Conservation (phyloP, 2,329 filamentous ascomycete species). For the Elsinoe fawcettii region DNA sequence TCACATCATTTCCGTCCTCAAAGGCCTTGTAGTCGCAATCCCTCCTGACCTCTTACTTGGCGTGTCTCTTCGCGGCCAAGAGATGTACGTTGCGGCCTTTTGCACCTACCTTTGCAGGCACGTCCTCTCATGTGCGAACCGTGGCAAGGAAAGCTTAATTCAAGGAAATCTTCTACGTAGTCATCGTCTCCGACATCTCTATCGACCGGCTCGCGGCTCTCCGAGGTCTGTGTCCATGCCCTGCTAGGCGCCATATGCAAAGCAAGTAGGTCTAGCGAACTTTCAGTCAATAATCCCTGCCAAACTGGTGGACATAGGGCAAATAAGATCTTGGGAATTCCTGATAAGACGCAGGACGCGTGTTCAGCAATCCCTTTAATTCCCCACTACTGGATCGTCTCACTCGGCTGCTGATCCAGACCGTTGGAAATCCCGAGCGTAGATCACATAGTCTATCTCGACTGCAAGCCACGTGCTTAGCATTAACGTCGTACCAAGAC, state of each 20-base stretch:
- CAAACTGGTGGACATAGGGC: not conserved
- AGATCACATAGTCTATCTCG: slow-evolving; percentile 3
- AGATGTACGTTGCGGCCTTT: not conserved
- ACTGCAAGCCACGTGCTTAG: slow-evolving; percentile 8
- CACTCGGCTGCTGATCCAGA: slow-evolving; percentile 2
- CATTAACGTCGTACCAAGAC: not conserved
- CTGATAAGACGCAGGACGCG: not conserved
- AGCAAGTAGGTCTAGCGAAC: slow-evolving; percentile 6
- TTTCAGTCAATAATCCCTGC: not conserved
- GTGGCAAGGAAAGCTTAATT: not conserved
- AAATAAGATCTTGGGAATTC: not conserved
- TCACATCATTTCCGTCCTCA: too few species aligned
- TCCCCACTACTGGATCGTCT: not conserved
- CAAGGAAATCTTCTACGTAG: not conserved
- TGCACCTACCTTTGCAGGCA: not conserved
- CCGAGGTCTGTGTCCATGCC: not conserved
- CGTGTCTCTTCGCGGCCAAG: not conserved
- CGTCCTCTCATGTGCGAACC: not conserved
- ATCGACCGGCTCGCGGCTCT: not conserved
- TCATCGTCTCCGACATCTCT: not conserved
- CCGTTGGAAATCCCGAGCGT: slow-evolving; percentile 4
- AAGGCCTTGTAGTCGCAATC: too few species aligned
- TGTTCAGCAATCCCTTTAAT: not conserved
- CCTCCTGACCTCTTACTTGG: not conserved
- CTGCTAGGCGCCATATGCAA: not conserved